Evolutionary conservation across 805 yeast genomes (phyloP), one percentile per base, ranked within the genome.

Genomic region (Yamadazyma akitaensis): DNA sequence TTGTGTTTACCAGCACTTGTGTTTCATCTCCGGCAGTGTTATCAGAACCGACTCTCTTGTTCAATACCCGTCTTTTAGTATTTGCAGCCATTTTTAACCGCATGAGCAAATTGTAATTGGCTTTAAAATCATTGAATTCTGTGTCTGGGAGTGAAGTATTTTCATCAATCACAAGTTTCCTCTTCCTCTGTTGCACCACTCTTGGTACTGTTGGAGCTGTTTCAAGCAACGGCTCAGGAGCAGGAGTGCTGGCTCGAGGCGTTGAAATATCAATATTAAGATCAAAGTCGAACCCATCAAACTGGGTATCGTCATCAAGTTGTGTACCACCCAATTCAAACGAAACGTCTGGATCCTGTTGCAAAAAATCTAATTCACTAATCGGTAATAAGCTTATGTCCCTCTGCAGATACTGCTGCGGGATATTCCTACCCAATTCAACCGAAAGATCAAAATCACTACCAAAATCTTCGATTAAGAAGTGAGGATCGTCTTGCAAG

Each of bases 401-500:
- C 33, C 5, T 4, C 4, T n/a, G 33, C 14, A 12, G 33, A 13
- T n/a, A 10, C 9, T 12, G 33, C 5, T 30, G 33, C 37, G 11
- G 37, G 19, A 17, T 14, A 19, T 31, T 37, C 12, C 43, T 24
- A n/a, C 36, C 40, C 11, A 17, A 10, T 21, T 39, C 43, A 19
- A 39, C 3, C n/a, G 32, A 32, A 5, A 34, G 11, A 19, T 44
- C 47, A 33, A 43, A 33, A 11, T n/a, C 32, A 2, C 42, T 38
- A 13, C 31, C 40, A n/a, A 39, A 44, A 26, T 44, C 44, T 14
- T 11, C 36, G 21, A 43, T 25, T 8, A 38, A 14, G 31, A 44
- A 44, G 5, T 18, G 18, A 0, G 61, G 59, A 51, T 66, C 70
- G 43, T 67, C 64, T 11, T 16, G 35, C 8, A 57, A 41, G 17